A percentile compares a stretch with the other conserved stretches of the same genome.
phyloP scores from a whole-genome alignment of 495 filamentous ascomycete genomes.

The Tuber microsphaerosporum region DNA sequence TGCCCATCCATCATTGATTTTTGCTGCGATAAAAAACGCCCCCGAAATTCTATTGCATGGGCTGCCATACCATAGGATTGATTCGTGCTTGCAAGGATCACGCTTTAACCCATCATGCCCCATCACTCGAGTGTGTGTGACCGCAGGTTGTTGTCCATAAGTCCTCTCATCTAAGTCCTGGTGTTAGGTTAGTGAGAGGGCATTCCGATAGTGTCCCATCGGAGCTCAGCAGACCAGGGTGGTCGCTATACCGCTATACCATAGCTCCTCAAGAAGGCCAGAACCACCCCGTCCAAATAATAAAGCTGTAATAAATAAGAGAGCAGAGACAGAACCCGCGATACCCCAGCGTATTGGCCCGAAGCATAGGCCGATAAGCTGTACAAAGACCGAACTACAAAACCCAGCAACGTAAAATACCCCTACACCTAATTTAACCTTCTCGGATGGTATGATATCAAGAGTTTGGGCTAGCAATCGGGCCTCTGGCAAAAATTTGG shows the following conservation, averaged over 20 bases:
- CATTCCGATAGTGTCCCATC: neutral
- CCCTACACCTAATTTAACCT: too few species aligned
- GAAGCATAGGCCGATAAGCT: conserved; percentile 36
- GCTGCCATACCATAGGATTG: neutral
- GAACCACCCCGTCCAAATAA: neutral
- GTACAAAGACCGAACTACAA: too few species aligned
- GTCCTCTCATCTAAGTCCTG: neutral
- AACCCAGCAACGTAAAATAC: too few species aligned
- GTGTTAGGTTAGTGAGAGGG: neutral
- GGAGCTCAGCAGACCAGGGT: neutral
- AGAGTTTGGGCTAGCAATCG: too few species aligned
- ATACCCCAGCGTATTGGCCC: neutral
- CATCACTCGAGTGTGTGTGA: neutral
- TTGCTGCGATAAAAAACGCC: neutral
- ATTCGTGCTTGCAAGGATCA: neutral
- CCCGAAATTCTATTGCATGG: neutral
- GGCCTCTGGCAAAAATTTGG: too few species aligned
- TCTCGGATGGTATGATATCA: too few species aligned
- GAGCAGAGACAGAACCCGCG: neutral
- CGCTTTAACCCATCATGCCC: neutral
- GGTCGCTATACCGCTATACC: neutral
- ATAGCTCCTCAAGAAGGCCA: neutral
- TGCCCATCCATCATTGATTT: neutral
- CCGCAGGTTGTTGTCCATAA: neutral
- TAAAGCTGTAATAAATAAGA: neutral